Evolutionary conservation across 2,329 filamentous ascomycete genomes (phyloP).

Genomic region (Ophiocordyceps robertsii): DNA sequence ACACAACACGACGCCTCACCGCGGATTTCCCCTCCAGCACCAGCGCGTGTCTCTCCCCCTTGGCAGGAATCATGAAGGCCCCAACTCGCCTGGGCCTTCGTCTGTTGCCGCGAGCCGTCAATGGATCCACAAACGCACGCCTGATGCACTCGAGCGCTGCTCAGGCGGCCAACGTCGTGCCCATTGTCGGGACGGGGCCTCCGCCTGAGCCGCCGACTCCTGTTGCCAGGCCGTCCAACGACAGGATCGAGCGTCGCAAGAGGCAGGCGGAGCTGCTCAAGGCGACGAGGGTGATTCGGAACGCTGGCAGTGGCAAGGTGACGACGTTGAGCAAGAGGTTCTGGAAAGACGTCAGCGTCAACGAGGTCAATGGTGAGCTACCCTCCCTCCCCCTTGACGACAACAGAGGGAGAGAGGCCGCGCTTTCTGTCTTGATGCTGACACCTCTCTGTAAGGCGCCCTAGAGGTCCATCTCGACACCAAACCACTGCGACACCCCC

Average conservation of each 20-base stretch:
- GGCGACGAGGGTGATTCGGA: slow-evolving; percentile 34
- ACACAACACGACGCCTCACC: not conserved
- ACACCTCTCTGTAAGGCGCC: slow-evolving; percentile 20
- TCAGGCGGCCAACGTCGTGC: slow-evolving; percentile 31
- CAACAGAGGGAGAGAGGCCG: not conserved
- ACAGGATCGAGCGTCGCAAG: slow-evolving; percentile 35
- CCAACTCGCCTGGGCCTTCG: slow-evolving; percentile 24
- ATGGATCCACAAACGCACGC: slow-evolving; percentile 8
- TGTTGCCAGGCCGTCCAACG: slow-evolving; percentile 22
- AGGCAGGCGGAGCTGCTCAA: slow-evolving; percentile 42
- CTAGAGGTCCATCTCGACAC: slow-evolving; percentile 60
- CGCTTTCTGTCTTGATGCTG: not conserved
- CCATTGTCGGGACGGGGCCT: slow-evolving; percentile 43
- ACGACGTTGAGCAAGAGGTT: slow-evolving; percentile 56
- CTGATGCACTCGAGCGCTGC: slow-evolving; percentile 18
- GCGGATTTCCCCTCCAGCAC: slow-evolving; percentile 4
- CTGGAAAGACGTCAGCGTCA: slow-evolving; percentile 73
- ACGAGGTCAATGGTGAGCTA: slow-evolving; percentile 46
- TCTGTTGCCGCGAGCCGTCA: slow-evolving; percentile 14
- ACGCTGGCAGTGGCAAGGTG: slow-evolving; percentile 19
- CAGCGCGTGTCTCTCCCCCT: not conserved
- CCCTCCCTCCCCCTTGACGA: not conserved
- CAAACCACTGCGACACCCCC: slow-evolving; percentile 65
- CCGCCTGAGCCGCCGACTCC: slow-evolving; percentile 42
- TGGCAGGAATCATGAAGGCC: slow-evolving; percentile 23